Percentiles rank a stretch among this genome's conserved stretches.
Conservation (phyloP, 2,329 filamentous ascomycete genomes). For the Ophiobolus disseminans region DNA sequence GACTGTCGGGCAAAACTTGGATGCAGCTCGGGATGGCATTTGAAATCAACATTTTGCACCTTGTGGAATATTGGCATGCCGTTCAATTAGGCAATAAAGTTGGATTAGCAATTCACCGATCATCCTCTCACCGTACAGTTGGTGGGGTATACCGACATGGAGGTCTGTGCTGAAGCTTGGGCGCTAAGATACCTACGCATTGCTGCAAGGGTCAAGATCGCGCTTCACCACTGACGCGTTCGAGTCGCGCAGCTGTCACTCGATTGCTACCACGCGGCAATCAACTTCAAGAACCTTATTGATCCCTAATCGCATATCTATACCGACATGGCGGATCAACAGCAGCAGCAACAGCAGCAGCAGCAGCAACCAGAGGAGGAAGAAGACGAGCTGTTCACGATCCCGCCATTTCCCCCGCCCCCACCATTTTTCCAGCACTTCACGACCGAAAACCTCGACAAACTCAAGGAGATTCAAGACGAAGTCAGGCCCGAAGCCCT, state of each 20-base stretch:
- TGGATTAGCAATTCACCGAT: background rate
- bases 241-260: background rate
- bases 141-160: too few species aligned
- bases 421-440: conserved; percentile 92
- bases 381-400: conserved; percentile 30
- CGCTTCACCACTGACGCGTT: background rate
- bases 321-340: conserved; percentile 25
- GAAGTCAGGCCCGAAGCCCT: conserved; percentile 22
- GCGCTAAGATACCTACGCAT: background rate
- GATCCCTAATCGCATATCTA: too few species aligned
- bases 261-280: background rate
- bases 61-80: too few species aligned
- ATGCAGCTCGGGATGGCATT: too few species aligned
- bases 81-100: too few species aligned
- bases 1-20: too few species aligned
- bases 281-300: too few species aligned
- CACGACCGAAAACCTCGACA: conserved; percentile 74
- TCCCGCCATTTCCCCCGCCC: conserved; percentile 75
- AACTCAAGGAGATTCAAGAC: conserved; percentile 60
- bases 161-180: conserved; percentile 8
- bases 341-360: conserved; percentile 20
- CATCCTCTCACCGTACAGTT: background rate
- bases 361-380: conserved; percentile 1
- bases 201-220: background rate
- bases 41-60: too few species aligned